phyloP scores from a whole-genome alignment of 2,329 filamentous ascomycete genomes.

The Cercospora nicotianae region DNA sequence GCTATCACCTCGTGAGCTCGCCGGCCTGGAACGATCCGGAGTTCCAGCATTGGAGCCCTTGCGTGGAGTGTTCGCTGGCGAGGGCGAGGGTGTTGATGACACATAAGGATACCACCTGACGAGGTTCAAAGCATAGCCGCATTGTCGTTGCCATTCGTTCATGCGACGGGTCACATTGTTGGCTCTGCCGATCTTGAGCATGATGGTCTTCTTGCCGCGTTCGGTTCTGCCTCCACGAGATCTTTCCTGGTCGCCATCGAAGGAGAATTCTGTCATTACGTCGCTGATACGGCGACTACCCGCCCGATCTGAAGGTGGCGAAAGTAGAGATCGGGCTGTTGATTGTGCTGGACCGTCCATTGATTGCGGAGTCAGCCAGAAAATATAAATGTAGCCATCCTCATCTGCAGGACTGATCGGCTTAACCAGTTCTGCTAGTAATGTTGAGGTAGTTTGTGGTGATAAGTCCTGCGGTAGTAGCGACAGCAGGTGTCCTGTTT shows the following conservation, averaged over 20 bases:
- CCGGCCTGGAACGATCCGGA: conserved; percentile 36
- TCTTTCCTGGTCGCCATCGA: conserved; percentile 16
- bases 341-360: conserved; percentile 54
- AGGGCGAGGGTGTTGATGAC: conserved; percentile 26
- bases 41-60: conserved; percentile 20
- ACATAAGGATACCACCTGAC: conserved; percentile 90
- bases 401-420: conserved; percentile 74
- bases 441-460: conserved; percentile 65
- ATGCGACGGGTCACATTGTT: conserved; percentile 87
- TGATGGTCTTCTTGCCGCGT: conserved; percentile 57
- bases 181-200: conserved; percentile 65
- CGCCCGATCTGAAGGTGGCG: conserved; percentile 26
- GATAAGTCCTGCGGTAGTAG: conserved; percentile 69
- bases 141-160: conserved; percentile 92
- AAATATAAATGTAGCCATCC: conserved; percentile 96
- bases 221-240: neutral
- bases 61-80: conserved; percentile 24
- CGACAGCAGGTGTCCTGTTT: conserved; percentile 52
- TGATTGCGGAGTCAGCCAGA: conserved; percentile 78
- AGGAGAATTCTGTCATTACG: conserved; percentile 40
- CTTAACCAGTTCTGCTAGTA: conserved; percentile 75
- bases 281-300: conserved; percentile 34
- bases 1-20: conserved; percentile 21
- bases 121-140: conserved; percentile 82
- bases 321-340: conserved; percentile 38